phyloP scores from a whole-genome alignment of 2,329 filamentous ascomycete genomes.

The Fusarium bactridioides region DNA sequence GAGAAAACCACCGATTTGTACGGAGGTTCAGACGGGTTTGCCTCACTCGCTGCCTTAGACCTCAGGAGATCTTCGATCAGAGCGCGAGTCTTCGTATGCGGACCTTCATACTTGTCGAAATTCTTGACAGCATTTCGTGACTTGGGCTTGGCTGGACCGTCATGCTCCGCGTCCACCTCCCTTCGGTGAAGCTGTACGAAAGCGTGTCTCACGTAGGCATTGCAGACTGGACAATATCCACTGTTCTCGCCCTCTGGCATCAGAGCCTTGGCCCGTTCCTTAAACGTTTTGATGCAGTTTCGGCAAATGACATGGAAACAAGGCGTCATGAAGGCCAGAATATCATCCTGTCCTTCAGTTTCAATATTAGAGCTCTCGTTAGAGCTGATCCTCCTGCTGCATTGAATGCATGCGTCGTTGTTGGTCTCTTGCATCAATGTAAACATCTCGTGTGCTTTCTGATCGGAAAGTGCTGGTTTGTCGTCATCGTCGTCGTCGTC shows the following conservation, averaged over 20 bases:
- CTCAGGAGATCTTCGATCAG: conserved; percentile 77
- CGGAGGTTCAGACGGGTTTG: conserved; percentile 71
- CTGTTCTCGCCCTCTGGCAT: conserved; percentile 48
- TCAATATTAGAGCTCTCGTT: conserved; percentile 65
- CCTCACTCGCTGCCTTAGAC: conserved; percentile 68
- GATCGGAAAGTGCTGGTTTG: conserved; percentile 66
- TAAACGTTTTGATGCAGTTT: conserved; percentile 71
- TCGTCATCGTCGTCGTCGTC: conserved; percentile 76
- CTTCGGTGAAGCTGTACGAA: conserved; percentile 74
- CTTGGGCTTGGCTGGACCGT: conserved; percentile 55
- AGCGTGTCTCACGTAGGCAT: conserved; percentile 66
- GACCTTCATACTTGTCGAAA: conserved; percentile 78
- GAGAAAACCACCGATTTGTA: conserved; percentile 96
- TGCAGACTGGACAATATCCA: conserved; percentile 74
- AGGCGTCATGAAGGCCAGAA: conserved; percentile 81
- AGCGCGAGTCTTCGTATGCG: conserved; percentile 90
- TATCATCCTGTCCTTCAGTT: conserved; percentile 66
- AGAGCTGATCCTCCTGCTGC: conserved; percentile 69
- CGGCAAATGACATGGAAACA: conserved; percentile 89
- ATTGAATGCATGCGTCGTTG: conserved; percentile 75
- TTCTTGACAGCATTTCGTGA: conserved; percentile 57
- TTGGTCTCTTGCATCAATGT: conserved; percentile 84
- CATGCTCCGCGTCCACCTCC: conserved; percentile 65
- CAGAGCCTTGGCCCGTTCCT: conserved; percentile 57
- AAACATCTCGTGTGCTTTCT: conserved; percentile 86